Conservation (phyloP, 768 basidiomycete genomes). For the Candolleomyces eurysporus region DNA sequence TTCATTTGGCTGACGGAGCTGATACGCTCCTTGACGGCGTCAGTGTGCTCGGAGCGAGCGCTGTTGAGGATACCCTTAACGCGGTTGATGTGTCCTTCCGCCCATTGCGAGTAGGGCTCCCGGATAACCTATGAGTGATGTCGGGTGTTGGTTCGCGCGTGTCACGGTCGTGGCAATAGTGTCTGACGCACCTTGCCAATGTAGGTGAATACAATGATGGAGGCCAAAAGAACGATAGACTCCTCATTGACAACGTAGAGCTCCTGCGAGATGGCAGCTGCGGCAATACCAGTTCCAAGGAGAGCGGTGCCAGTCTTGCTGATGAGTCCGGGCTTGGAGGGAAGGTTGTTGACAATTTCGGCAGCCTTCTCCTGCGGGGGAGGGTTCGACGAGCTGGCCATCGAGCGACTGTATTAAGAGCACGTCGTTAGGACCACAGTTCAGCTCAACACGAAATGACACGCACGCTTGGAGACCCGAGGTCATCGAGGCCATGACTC, state of each 20-base stretch:
- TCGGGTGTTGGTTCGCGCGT: constrained; percentile 11
- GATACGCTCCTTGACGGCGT: constrained; percentile 92
- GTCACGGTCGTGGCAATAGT: constrained; percentile 1
- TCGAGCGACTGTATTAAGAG: constrained; percentile 51
- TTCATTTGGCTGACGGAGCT: constrained; percentile 90
- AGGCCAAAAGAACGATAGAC: constrained; percentile 83
- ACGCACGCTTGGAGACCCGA: constrained; percentile 49
- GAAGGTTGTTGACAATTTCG: constrained; percentile 85
- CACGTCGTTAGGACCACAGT: constrained; percentile 8
- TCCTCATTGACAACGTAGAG: constrained; percentile 98
- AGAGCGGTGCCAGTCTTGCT: constrained; percentile 94
- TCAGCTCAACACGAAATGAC: constrained; percentile 4
- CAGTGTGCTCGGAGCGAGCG: constrained; percentile 86
- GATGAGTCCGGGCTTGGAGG: constrained; percentile 81
- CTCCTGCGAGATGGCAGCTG: constrained; percentile 94
- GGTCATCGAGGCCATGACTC: constrained; percentile 47
- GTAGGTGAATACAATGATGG: constrained; percentile 77
- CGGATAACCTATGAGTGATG: constrained; percentile 55
- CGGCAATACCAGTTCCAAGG: constrained; percentile 84
- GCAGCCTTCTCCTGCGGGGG: constrained; percentile 86
- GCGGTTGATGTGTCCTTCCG: constrained; percentile 80
- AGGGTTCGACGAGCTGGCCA: constrained; percentile 58
- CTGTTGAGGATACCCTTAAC: constrained; percentile 79
- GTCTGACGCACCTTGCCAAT: constrained; percentile 66
- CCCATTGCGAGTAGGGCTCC: constrained; percentile 92